These are phyloP conservation scores for Lanmaoa pseudosensibilis DNA, from an alignment of 768 basidiomycete genomes.

Conservation along the genomic window DNA sequence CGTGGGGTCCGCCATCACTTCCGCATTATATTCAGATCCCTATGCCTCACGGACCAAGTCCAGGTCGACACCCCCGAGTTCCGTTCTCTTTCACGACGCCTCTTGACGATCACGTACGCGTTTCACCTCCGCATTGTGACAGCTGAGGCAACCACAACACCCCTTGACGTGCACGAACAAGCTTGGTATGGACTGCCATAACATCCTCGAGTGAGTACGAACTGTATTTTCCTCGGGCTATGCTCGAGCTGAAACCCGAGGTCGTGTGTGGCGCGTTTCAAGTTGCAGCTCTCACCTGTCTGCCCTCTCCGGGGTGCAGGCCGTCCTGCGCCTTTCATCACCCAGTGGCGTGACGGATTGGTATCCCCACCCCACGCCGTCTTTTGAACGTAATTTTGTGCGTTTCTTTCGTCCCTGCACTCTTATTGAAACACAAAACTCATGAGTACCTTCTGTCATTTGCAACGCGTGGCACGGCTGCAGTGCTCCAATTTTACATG, in stretches of 20 bases:
- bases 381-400: conserved; percentile 26
- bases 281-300: background rate
- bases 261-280: background rate
- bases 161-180: background rate
- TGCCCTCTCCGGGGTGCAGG: background rate
- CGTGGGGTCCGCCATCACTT: background rate
- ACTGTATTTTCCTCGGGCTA: background rate
- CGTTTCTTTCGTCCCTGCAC: background rate
- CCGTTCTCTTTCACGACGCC: background rate
- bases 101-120: background rate
- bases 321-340: conserved; percentile 3
- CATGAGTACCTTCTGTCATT: background rate
- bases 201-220: background rate
- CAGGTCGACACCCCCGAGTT: background rate
- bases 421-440: background rate
- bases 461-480: background rate
- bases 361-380: conserved; percentile 5
- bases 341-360: conserved; percentile 10
- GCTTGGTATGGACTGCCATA: background rate
- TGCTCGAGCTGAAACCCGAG: background rate
- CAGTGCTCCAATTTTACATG: conserved; percentile 49
- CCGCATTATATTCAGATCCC: background rate
- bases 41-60: background rate
- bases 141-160: background rate
- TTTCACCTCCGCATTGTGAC: background rate